phyloP scores from a whole-genome alignment of 306 rosid species.

The Alnus rubra region DNA sequence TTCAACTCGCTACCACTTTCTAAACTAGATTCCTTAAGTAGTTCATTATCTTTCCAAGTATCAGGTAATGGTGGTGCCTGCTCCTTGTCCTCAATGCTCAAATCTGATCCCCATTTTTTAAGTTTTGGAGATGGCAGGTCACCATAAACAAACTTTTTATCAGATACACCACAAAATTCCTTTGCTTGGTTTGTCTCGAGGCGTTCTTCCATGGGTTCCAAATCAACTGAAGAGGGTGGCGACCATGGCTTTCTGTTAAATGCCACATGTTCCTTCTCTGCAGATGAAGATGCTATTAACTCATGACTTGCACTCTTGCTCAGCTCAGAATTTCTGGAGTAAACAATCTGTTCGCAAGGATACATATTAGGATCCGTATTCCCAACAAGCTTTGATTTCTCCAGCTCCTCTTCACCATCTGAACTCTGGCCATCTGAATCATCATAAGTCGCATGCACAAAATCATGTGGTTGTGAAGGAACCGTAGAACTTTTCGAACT shows the following conservation, averaged over 20 bases:
- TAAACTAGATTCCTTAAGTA: constrained; percentile 29
- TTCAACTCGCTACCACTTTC: constrained; percentile 51
- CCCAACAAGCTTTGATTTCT: constrained; percentile 40
- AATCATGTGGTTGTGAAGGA: constrained; percentile 47
- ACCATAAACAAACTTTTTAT: constrained; percentile 32
- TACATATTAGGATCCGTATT: constrained; percentile 29
- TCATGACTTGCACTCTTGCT: constrained; percentile 39
- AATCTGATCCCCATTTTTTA: constrained; percentile 32
- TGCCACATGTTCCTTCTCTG: constrained; percentile 33
- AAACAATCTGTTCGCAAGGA: constrained; percentile 13
- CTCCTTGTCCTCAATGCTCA: constrained; percentile 22
- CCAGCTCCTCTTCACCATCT: constrained; percentile 54
- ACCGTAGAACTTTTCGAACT: constrained; percentile 38
- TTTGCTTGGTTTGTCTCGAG: constrained; percentile 35
- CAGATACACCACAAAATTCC: constrained; percentile 28
- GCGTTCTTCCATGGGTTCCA: constrained; percentile 34
- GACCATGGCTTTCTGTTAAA: constrained; percentile 35
- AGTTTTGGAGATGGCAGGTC: constrained; percentile 35
- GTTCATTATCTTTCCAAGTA: constrained; percentile 33
- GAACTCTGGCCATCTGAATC: constrained; percentile 77
- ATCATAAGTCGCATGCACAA: constrained; percentile 61
- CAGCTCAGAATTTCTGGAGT: constrained; percentile 30
- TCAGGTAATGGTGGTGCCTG: constrained; percentile 30
- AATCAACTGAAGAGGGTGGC: constrained; percentile 44
- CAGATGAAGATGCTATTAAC: constrained; percentile 45